Evolutionary conservation across 164 flowering plant species (phyloP), one percentile per base, ranked within the genome.

Genomic region (Liriodendron chinense): DNA sequence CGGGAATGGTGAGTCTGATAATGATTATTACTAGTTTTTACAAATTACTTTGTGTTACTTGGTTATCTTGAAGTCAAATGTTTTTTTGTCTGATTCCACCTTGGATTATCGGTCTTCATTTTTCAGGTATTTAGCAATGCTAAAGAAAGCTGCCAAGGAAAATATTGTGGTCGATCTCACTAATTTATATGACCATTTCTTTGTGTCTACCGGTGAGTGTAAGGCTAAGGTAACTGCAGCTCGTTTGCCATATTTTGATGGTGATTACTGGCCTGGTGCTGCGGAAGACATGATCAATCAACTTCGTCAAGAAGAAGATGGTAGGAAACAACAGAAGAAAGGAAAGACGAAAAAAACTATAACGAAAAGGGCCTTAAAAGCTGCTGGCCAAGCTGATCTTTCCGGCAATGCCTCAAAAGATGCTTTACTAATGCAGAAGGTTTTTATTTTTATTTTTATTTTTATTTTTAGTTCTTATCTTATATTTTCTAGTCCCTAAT

Each of bases 261-360:
- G 99, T 73, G 99, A 96, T 73, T 96, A 96, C 79, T 96, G 99
- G 99, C 99, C 99, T 78, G 99, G 99, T 81, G 99, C 99, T 82
- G 99, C 99, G 0, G 99, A 96, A 80, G 99, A 96, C 78, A 86
- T 94, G 80, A 90, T 96, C 62, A 83, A 86, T 83, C 94, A 89
- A 84, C 86, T 96, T 74, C 90, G 84, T 20, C 97, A 92, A 85
- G 98, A 94, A 83, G 98, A 92, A 76, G 98, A 94, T 83, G 98
- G 97, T 34, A 88, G 90, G 81, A 94, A 90, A 80, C 89, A 75
- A 59, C 87, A 90, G 67, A 94, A 92, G 86, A 96, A 92, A 82
- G 98, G 98, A 79, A 85, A 85, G 71, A 83, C 82, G 0, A 96
- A 94, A 74, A 96, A 93, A 83, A 85, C 89, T 63, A 89, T 92